These are phyloP conservation scores for Amanita thiersii DNA, from an alignment of 768 basidiomycete genomes.

Conservation along the genomic window DNA sequence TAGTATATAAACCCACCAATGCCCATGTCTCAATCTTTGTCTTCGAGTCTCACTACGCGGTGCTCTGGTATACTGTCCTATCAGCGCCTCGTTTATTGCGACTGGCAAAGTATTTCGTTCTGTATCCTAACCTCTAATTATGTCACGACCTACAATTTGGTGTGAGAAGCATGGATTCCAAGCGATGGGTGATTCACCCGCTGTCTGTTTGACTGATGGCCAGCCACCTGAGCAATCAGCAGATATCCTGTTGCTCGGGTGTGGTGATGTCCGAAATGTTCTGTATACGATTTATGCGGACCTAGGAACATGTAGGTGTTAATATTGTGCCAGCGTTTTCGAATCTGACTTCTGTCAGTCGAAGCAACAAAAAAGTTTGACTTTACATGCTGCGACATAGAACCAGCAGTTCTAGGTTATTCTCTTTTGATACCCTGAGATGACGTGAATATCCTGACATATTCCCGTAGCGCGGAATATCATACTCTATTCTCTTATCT, in stretches of 20 bases:
- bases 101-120: no score
- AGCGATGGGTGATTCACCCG: constrained; percentile 51
- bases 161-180: constrained; percentile 43
- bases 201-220: constrained; percentile 38
- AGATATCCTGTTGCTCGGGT: constrained; percentile 44
- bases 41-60: no score
- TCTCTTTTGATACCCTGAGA: background rate
- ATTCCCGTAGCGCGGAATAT: background rate
- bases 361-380: background rate
- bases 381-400: background rate
- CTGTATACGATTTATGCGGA: constrained; percentile 38
- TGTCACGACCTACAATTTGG: constrained; percentile 39
- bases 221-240: constrained; percentile 40
- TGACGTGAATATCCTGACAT: no score
- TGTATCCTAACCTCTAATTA: no score
- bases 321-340: no score
- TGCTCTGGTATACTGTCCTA: no score
- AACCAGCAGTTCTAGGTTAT: background rate
- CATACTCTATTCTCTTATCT: constrained; percentile 25
- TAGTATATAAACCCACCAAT: no score
- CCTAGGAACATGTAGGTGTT: constrained; percentile 21
- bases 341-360: no score
- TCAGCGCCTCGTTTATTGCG: no score
- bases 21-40: no score
- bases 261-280: constrained; percentile 49